Evolutionary conservation across 1,284 basidiomycete species (phyloP).

Genomic region (Malassezia japonica): DNA sequence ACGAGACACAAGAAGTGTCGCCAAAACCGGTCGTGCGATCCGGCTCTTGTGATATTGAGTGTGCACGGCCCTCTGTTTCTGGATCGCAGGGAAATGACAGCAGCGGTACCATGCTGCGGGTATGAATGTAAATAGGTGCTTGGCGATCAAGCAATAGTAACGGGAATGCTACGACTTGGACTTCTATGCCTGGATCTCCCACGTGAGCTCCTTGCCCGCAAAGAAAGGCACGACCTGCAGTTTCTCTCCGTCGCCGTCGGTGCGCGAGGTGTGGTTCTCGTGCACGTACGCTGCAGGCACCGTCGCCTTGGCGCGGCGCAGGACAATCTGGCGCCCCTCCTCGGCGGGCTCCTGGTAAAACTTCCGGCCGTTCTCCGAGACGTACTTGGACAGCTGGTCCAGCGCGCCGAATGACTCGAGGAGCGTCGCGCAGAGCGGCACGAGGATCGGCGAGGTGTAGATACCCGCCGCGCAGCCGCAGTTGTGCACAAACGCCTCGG

Average conservation of each 20-base stretch:
- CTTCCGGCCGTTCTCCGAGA: conserved; percentile 34
- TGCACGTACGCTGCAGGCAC: conserved; percentile 39
- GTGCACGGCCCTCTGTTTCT: no score
- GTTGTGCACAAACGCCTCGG: conserved; percentile 23
- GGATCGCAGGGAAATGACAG: no score
- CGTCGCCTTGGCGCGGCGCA: conserved; percentile 20
- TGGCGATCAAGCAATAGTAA: no score
- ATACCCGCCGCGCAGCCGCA: conserved; percentile 46
- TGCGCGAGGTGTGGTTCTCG: conserved; percentile 15
- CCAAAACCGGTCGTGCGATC: no score
- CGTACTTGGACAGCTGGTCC: conserved; percentile 36
- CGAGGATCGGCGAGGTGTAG: conserved; percentile 43
- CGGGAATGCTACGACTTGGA: no score
- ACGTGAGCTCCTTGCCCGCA: conserved; percentile 71
- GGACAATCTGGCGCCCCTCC: conserved; percentile 18
- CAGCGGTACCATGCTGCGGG: no score
- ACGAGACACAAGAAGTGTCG: no score
- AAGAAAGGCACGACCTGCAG: conserved; percentile 73
- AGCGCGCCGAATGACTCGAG: conserved; percentile 45
- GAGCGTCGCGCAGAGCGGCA: conserved; percentile 45
- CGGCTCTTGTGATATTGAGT: no score
- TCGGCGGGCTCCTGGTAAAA: conserved; percentile 34
- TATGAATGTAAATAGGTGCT: no score
- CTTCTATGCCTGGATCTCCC: conserved; percentile 57
- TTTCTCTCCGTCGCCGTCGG: conserved; percentile 29